Conservation (phyloP, 306 rosid genomes). For the Gynostemma pentaphyllum region DNA sequence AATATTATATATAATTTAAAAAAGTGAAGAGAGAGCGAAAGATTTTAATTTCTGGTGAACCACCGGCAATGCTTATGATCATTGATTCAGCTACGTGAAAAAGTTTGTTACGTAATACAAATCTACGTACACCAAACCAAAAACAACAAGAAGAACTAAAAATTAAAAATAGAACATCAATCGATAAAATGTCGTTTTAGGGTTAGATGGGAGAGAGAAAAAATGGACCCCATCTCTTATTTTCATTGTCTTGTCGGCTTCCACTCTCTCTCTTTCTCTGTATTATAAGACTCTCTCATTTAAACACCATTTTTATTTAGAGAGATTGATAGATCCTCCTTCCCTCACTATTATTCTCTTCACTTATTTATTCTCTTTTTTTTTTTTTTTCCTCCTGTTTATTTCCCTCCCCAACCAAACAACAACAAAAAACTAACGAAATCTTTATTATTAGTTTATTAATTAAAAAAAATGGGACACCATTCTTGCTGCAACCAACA, state of each 20-base stretch:
- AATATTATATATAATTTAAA: neutral
- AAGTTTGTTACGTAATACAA: constrained; percentile 50
- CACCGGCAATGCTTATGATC: constrained; percentile 27
- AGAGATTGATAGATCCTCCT: too few relatives aligned
- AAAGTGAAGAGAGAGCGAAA: neutral
- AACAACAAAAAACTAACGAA: too few relatives aligned
- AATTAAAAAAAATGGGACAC: constrained; percentile 79
- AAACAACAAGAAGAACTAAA: neutral
- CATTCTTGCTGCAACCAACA: constrained; percentile 99
- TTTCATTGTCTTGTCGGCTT: constrained; percentile 62
- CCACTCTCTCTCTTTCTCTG: neutral
- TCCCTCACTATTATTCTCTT: neutral
- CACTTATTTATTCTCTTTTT: neutral
- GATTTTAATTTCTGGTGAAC: constrained; percentile 24
- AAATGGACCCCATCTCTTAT: constrained; percentile 31
- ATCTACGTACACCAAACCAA: constrained; percentile 55
- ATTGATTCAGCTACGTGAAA: constrained; percentile 24
- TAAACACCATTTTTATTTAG: too few relatives aligned
- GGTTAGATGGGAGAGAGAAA: constrained; percentile 53
- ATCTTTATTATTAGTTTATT: too few relatives aligned
- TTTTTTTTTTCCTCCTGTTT: too few relatives aligned
- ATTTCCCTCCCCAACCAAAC: too few relatives aligned
- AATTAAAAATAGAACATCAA: constrained; percentile 12
- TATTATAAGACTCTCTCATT: too few relatives aligned
- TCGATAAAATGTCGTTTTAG: constrained; percentile 72